Base-by-base conservation (phyloP, 208 protist genomes). In the Wallacemonas rigidus region DNA sequence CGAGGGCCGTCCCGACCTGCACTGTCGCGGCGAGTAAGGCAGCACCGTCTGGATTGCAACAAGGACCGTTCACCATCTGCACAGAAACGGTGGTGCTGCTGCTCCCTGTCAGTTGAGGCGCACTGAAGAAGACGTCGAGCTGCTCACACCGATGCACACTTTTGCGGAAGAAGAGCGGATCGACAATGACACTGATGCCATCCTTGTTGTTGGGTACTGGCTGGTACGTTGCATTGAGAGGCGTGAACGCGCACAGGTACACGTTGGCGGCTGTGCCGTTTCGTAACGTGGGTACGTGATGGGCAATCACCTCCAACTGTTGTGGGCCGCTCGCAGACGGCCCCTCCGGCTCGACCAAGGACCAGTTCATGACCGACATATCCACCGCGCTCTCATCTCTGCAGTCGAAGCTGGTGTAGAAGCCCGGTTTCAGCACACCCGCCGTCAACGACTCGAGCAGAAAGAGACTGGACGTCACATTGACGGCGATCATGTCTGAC, bases 161-260 rank as follows among this genome's bases (percentile, higher is more conserved):
- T 8, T 40, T 2, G 1, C 45, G 67, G 53, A 77, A 61, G 44
- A 55, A 69, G 43, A 77, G 60, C 3, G 67, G 73, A n/a, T 72
- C 38, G 36, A 14, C 45, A 1, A 71, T 36, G 12, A 77, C 53
- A 17, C 60, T 58, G 3, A 77, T 47, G 4, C 73, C 73, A 15
- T 39, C 4, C 14, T 60, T 3, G 6, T 51, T 47, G 41, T 72
- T 53, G 0, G 73, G 51, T 2, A 72, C 60, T 26, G 63, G n/a
- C 36, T 65, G 60, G 43, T 65, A 65, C n/a, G 65, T 63, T 4
- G 47, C 36, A 47, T 80, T 80, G 9, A 72, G 50, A 1, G 69
- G 7, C 4, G 53, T 53, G 2, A 65, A 50, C 8, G 75, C 75
- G 45, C 75, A 80, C 53, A 80, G 43, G 65, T 64, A 75, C 3